Base-by-base conservation (phyloP, 805 yeast species). In the Lachancea sp. region DNA sequence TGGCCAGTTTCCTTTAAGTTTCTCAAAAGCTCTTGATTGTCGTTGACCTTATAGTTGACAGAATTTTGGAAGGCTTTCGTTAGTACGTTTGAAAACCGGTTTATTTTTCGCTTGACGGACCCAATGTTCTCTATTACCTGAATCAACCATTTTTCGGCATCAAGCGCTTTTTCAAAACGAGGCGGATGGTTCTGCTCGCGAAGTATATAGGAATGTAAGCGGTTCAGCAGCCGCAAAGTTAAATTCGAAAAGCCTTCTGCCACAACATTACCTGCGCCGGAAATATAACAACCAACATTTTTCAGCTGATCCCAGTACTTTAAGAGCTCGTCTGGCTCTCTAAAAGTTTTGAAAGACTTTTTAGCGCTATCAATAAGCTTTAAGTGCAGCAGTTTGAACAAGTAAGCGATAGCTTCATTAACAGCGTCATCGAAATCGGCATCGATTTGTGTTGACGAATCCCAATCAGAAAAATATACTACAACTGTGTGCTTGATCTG, bases 321-420 rank as follows among this genome's bases (percentile, higher is more conserved):
- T 53, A 87, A 94, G 36, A 92, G 67, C 55, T 83, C 88, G 50
- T 90, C 98, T 5, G 1, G 89, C 53, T 86, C 97, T 54, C 86
- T 86, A 61, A 85, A 86, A 0, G 95, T 83, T 50, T 88, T 74
- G 64, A 85, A 84, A 11, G 82, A 74, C 3, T 76, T 70, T 42
- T 76, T 74, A 0, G 88, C 79, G 43, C 88, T 77, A 50, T 87
- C 95, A 35, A 87, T 65, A 36, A 89, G 70, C 59, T 90, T 92
- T 51, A 80, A 72, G 51, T 83, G 81, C 23, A 90, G 63, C 36
- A 92, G 65, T 12, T 74, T 75, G 50, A 89, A 71, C 46, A 83
- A 77, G 54, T 82, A 83, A 25, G 75, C 71, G 12, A 86, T 83
- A 45, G 95, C 84, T 36, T 80, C 80, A 29, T 85, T 64, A 16